These are phyloP conservation scores for Letharia columbiana DNA, from an alignment of 495 filamentous ascomycete genomes.

Conservation along the genomic window DNA sequence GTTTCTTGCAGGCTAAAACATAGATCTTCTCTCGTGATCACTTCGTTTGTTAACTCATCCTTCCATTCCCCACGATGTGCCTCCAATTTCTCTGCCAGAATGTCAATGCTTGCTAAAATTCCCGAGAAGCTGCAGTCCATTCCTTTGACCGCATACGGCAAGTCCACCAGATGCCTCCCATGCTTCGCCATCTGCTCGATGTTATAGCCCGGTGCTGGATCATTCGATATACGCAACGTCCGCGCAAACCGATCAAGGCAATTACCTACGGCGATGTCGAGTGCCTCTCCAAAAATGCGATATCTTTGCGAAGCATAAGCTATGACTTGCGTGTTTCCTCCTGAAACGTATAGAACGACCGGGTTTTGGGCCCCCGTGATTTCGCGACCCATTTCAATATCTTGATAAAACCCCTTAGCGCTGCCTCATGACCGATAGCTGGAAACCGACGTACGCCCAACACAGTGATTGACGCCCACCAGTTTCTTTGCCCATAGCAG, in stretches of 20 bases:
- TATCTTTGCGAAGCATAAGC: slow-evolving; percentile 91
- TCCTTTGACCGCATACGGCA: slow-evolving; percentile 94
- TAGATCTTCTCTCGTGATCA: slow-evolving; percentile 72
- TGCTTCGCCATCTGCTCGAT: slow-evolving; percentile 93
- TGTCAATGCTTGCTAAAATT: slow-evolving; percentile 74
- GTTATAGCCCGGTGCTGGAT: slow-evolving; percentile 94
- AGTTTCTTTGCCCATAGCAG: slow-evolving; percentile 81
- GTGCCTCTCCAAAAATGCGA: slow-evolving; percentile 93
- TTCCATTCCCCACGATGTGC: slow-evolving; percentile 27
- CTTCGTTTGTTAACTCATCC: slow-evolving; percentile 34
- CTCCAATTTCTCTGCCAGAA: slow-evolving; percentile 51
- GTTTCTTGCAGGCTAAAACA: slow-evolving; percentile 96
- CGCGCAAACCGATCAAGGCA: slow-evolving; percentile 94
- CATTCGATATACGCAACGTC: slow-evolving; percentile 82
- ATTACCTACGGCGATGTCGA: slow-evolving; percentile 96
- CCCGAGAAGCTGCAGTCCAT: slow-evolving; percentile 97
- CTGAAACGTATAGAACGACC: slow-evolving; percentile 90
- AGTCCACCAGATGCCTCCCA: slow-evolving; percentile 64
- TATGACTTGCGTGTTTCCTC: slow-evolving; percentile 97
- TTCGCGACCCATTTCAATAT: slow-evolving; percentile 93
- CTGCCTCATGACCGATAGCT: not conserved
- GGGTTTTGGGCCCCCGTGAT: slow-evolving; percentile 91
- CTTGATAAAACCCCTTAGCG: not conserved
- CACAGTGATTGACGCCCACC: slow-evolving; percentile 93
- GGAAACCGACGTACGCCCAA: slow-evolving; percentile 46